These are phyloP conservation scores for Pogostemon cablin DNA, from an alignment of 257 asterid species.

Conservation along the genomic window DNA sequence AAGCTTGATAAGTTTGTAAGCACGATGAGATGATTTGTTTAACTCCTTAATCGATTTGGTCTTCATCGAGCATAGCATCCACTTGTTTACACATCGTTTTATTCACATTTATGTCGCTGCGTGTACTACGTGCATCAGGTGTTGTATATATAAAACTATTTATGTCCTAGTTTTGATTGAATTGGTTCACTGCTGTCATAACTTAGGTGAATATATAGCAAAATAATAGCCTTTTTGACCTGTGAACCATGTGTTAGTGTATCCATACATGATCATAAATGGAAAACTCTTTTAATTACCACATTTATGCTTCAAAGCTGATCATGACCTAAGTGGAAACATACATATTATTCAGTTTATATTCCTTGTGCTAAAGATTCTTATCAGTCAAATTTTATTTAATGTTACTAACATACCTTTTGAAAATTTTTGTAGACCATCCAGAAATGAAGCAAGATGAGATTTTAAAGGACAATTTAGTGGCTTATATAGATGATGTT, in stretches of 20 bases:
- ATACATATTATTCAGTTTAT: slow-evolving; percentile 16
- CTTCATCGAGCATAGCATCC: neutral
- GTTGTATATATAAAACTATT: too few species aligned
- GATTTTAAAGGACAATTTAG: too few species aligned
- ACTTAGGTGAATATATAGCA: neutral
- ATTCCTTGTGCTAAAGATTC: slow-evolving; percentile 36
- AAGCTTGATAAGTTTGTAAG: slow-evolving; percentile 25
- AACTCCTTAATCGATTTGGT: neutral
- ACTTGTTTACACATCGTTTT: neutral
- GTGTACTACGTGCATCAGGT: too few species aligned
- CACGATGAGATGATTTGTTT: neutral
- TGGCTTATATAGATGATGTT: too few species aligned
- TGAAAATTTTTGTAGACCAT: too few species aligned
- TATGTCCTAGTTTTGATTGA: too few species aligned
- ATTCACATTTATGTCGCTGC: too few species aligned
- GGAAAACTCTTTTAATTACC: neutral
- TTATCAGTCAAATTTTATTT: slow-evolving; percentile 1
- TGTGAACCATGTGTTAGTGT: neutral
- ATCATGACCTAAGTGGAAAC: slow-evolving; percentile 32
- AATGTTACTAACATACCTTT: too few species aligned
- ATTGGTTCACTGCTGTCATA: neutral
- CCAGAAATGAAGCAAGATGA: too few species aligned
- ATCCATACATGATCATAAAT: neutral
- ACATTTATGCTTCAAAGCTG: slow-evolving; percentile 28
- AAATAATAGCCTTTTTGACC: neutral